A percentile compares a stretch with the other conserved stretches of the same genome.
phyloP scores from a whole-genome alignment of 1,139 yeast genomes.

The Zygosaccharomyces sapae region DNA sequence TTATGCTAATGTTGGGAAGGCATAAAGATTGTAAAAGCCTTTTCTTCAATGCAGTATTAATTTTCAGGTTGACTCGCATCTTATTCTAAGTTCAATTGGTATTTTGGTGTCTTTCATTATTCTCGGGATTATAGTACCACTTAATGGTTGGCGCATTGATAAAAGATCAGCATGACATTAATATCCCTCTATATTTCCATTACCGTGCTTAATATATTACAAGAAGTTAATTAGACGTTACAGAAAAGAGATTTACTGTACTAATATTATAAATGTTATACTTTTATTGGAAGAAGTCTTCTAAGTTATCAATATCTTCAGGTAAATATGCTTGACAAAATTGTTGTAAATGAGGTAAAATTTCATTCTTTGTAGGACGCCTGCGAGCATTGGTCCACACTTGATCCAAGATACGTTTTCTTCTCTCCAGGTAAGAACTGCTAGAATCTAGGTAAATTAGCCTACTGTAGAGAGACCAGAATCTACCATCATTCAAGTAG shows the following conservation, averaged over 20 bases:
- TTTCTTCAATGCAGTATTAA: conserved; percentile 26
- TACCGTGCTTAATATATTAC: conserved; percentile 15
- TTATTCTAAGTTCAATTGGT: conserved; percentile 50
- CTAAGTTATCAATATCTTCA: conserved; percentile 28
- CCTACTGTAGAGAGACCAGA: conserved; percentile 30
- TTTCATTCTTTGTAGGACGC: conserved; percentile 10
- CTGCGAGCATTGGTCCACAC: conserved; percentile 22
- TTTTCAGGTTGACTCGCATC: conserved; percentile 45
- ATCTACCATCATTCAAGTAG: conserved; percentile 22
- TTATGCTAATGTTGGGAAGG: conserved; percentile 42
- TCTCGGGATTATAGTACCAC: conserved; percentile 53
- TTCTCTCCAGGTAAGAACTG: conserved; percentile 27
- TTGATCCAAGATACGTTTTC: conserved; percentile 22
- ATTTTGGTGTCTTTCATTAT: conserved; percentile 51
- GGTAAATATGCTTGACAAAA: conserved; percentile 30
- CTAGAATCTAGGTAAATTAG: conserved; percentile 27
- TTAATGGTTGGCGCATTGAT: conserved; percentile 64
- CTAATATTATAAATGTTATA: conserved; percentile 1
- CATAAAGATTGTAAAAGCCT: conserved; percentile 7
- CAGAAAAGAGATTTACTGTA: not conserved
- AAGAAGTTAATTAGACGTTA: conserved; percentile 9
- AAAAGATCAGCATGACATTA: conserved; percentile 46
- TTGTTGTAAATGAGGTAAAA: conserved; percentile 11
- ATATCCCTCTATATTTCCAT: conserved; percentile 22
- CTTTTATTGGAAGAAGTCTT: conserved; percentile 14